phyloP scores from a whole-genome alignment of 1,284 basidiomycete genomes.

The Chiua sp. region DNA sequence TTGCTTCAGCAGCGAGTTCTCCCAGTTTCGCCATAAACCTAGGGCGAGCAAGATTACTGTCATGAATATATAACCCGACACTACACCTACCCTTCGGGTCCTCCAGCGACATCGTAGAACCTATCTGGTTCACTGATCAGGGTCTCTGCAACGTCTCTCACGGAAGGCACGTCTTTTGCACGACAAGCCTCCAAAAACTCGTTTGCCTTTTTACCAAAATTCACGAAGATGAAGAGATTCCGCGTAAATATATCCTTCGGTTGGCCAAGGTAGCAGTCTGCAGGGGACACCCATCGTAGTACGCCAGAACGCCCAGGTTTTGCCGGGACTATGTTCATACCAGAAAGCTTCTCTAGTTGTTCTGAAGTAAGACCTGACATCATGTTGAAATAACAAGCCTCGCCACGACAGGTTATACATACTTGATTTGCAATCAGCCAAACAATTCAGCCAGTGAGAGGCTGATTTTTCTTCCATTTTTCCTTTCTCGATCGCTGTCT shows the following conservation, averaged over 20 bases:
- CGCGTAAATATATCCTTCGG: conserved; percentile 52
- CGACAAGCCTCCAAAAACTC: conserved; percentile 85
- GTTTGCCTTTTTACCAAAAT: conserved; percentile 85
- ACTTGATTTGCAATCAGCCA: conserved; percentile 4
- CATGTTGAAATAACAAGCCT: not conserved
- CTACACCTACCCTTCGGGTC: conserved; percentile 4
- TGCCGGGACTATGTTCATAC: conserved; percentile 11
- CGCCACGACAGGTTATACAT: not conserved
- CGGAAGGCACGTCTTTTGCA: conserved; percentile 68
- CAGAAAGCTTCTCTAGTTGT: not conserved
- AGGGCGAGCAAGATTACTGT: not conserved
- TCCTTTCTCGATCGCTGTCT: no score
- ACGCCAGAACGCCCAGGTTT: not conserved
- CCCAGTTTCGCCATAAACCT: not conserved
- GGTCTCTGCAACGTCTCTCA: conserved; percentile 51
- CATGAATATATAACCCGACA: not conserved
- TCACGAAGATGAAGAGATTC: conserved; percentile 83
- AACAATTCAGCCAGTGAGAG: conserved; percentile 62
- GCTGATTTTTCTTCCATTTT: conserved; percentile 52
- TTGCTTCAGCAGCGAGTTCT: not conserved
- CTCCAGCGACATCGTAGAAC: conserved; percentile 9
- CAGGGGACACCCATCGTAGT: not conserved
- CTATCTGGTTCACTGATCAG: conserved; percentile 8
- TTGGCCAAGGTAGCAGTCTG: conserved; percentile 8
- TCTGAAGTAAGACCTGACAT: not conserved